Percentiles rank a stretch among this genome's conserved stretches.
Evolutionary conservation across 306 rosid genomes (phyloP).

Genomic region (Castanospermum australe): DNA sequence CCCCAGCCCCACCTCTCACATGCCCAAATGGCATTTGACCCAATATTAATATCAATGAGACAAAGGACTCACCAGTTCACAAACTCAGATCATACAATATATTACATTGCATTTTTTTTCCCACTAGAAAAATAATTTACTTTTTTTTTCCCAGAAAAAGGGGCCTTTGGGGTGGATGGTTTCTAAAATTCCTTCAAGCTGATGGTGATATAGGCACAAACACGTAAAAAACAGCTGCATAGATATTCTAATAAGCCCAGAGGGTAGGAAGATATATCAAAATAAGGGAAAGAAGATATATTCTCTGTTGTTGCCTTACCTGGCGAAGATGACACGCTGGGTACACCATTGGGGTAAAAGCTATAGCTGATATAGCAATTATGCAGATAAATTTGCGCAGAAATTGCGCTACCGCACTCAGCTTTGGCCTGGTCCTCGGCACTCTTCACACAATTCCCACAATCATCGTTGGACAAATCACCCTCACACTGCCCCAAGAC

Average conservation of each 20-base stretch:
- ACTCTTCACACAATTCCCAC: conserved; percentile 64
- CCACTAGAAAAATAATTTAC: background rate
- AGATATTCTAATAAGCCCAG: background rate
- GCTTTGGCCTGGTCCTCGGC: conserved; percentile 54
- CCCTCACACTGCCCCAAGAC: conserved; percentile 93
- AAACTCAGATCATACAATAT: background rate
- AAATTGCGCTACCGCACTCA: conserved; percentile 59
- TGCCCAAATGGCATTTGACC: conserved; percentile 20
- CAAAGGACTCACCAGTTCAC: background rate
- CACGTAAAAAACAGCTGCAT: background rate
- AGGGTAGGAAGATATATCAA: too few relatives aligned
- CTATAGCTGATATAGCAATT: conserved; percentile 75
- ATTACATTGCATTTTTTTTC: background rate
- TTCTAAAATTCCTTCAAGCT: background rate
- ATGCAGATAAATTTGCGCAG: conserved; percentile 76
- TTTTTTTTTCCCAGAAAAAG: background rate
- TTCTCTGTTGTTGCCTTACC: conserved; percentile 34
- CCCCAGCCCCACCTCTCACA: conserved; percentile 26
- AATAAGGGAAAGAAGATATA: background rate
- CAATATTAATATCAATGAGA: conserved; percentile 12
- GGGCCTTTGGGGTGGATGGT: background rate
- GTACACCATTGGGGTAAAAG: conserved; percentile 78
- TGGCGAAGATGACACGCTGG: conserved; percentile 45
- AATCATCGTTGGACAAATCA: conserved; percentile 57
- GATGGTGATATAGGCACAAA: background rate